phyloP scores from a whole-genome alignment of 2,329 filamentous ascomycete species.

The Elsinoe fawcettii region DNA sequence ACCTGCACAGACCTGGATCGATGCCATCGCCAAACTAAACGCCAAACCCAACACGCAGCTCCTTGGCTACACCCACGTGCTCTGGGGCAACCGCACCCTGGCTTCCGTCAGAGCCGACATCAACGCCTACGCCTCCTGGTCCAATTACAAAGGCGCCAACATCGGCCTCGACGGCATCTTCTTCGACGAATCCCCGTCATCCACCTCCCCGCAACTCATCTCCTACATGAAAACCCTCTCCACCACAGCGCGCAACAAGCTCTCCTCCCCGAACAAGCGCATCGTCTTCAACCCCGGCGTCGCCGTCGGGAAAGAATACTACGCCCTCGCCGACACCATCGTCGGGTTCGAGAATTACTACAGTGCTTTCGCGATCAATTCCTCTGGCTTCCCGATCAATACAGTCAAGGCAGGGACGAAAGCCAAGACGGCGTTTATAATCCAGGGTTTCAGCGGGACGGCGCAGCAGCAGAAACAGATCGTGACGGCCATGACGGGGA shows the following conservation, averaged over 20 bases:
- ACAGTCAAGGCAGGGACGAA: not conserved
- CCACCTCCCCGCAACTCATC: constrained; percentile 14
- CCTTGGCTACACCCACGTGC: constrained; percentile 25
- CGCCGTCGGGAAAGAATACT: constrained; percentile 1
- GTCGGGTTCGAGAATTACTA: constrained; percentile 14
- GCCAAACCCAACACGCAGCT: constrained; percentile 23
- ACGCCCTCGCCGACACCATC: constrained; percentile 2
- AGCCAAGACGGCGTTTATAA: not conserved
- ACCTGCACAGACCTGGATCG: constrained; percentile 21
- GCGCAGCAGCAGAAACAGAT: constrained; percentile 4
- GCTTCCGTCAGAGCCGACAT: constrained; percentile 22
- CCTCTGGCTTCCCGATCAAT: not conserved
- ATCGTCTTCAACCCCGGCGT: constrained; percentile 18
- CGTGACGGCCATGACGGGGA: not conserved
- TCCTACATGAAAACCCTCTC: constrained; percentile 16
- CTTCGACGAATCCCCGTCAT: constrained; percentile 23
- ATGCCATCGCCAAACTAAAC: constrained; percentile 24
- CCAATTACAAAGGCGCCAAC: constrained; percentile 18
- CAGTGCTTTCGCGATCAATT: not conserved
- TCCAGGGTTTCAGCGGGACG: constrained; percentile 2
- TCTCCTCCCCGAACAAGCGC: constrained; percentile 10
- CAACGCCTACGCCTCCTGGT: constrained; percentile 23
- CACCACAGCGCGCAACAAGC: not conserved
- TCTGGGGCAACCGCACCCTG: constrained; percentile 22
- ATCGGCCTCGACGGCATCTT: constrained; percentile 25